These are phyloP conservation scores for Aureobasidium namibiae DNA, from an alignment of 2,329 filamentous ascomycete genomes.

Conservation along the genomic window DNA sequence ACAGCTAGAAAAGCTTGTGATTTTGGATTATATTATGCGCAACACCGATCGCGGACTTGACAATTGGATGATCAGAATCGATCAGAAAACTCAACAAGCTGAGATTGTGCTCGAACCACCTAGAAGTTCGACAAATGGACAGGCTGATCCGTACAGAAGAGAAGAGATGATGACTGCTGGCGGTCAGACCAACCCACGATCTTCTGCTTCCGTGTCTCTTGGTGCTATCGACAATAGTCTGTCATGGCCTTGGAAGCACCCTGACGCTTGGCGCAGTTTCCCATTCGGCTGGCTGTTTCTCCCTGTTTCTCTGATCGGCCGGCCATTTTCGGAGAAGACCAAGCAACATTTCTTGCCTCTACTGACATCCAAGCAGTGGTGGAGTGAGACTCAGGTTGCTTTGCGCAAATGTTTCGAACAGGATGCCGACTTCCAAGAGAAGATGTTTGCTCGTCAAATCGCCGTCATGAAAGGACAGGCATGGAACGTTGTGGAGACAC, in stretches of 20 bases:
- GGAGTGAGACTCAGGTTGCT: slow-evolving; percentile 85
- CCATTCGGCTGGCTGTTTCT: slow-evolving; percentile 98
- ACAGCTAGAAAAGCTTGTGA: slow-evolving; percentile 92
- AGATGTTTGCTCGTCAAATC: slow-evolving; percentile 98
- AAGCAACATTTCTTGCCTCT: slow-evolving; percentile 92
- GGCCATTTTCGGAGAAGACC: slow-evolving; percentile 91
- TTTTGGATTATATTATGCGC: slow-evolving; percentile 97
- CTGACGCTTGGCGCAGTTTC: slow-evolving; percentile 85
- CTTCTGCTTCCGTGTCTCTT: slow-evolving; percentile 39
- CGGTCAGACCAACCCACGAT: slow-evolving; percentile 37
- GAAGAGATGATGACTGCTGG: slow-evolving; percentile 79
- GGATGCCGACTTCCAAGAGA: slow-evolving; percentile 93
- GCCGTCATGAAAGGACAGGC: slow-evolving; percentile 99
- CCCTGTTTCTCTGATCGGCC: slow-evolving; percentile 89
- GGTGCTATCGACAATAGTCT: slow-evolving; percentile 97
- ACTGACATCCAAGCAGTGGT: slow-evolving; percentile 91
- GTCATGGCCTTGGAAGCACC: slow-evolving; percentile 99
- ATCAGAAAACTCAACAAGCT: slow-evolving; percentile 73
- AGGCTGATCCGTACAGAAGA: slow-evolving; percentile 30
- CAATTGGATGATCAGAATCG: slow-evolving; percentile 99
- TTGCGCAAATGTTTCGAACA: slow-evolving; percentile 81
- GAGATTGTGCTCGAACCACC: slow-evolving; percentile 81
- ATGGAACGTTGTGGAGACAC: slow-evolving; percentile 97
- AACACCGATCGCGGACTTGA: slow-evolving; percentile 95
- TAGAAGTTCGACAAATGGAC: slow-evolving; percentile 42